Evolutionary conservation across 2,329 filamentous ascomycete genomes (phyloP).

Genomic region (Stylonectria norvegica): DNA sequence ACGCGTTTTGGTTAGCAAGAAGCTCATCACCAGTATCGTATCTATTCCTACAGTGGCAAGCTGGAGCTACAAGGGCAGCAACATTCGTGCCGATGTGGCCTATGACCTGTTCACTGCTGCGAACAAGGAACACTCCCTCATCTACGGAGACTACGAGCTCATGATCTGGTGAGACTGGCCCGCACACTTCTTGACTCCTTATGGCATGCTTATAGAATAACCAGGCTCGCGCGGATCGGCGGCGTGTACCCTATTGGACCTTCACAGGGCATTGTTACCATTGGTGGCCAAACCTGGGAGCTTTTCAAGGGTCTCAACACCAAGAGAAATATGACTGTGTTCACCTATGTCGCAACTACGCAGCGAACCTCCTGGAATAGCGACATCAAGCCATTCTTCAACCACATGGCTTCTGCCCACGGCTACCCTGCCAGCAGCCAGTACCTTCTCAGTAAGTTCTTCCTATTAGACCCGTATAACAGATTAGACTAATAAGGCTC

Average conservation of each 20-base stretch:
- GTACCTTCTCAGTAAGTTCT: conserved; percentile 42
- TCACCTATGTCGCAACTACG: conserved; percentile 43
- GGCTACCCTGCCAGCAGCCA: conserved; percentile 44
- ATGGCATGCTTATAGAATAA: not conserved
- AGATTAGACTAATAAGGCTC: not conserved
- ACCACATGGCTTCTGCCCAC: conserved; percentile 48
- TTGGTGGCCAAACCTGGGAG: conserved; percentile 52
- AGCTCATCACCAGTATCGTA: conserved; percentile 30
- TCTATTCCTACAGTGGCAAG: conserved; percentile 33
- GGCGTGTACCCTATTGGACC: conserved; percentile 19
- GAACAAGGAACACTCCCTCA: conserved; percentile 35
- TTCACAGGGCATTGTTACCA: conserved; percentile 49
- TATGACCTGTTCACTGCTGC: conserved; percentile 57
- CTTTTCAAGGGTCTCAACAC: conserved; percentile 58
- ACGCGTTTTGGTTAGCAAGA: conserved; percentile 18
- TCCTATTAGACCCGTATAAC: conserved; percentile 1
- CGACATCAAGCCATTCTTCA: conserved; percentile 55
- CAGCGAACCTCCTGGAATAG: conserved; percentile 49
- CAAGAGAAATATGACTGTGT: conserved; percentile 58
- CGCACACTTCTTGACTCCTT: too few relatives aligned
- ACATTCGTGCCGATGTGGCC: conserved; percentile 50
- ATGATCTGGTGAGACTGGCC: conserved; percentile 59
- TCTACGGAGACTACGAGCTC: conserved; percentile 52
- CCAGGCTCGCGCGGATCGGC: conserved; percentile 20
- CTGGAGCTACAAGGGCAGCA: conserved; percentile 31